A percentile compares a stretch with the other conserved stretches of the same genome.
phyloP scores from a whole-genome alignment of 176 grass and related monocot species.

The Aechmea fasciata region DNA sequence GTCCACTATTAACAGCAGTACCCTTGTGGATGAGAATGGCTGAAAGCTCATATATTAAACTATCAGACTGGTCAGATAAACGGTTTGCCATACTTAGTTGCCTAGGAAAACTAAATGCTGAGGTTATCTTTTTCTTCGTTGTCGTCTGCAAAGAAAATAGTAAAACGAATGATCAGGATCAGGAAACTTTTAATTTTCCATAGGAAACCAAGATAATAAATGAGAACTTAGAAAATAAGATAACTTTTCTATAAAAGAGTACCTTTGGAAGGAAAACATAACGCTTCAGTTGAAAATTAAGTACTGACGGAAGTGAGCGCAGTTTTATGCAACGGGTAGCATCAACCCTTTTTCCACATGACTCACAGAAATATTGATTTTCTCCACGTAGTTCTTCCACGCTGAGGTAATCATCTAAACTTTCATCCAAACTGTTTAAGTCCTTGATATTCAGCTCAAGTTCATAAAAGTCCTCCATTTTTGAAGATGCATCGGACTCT shows the following conservation, averaged over 20 bases:
- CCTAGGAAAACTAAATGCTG: slow-evolving; percentile 82
- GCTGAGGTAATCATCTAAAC: slow-evolving; percentile 86
- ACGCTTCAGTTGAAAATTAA: slow-evolving; percentile 95
- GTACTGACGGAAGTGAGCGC: slow-evolving; percentile 62
- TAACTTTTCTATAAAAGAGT: slow-evolving; percentile 9
- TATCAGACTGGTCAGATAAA: slow-evolving; percentile 39
- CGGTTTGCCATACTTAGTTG: slow-evolving; percentile 60
- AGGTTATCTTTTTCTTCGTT: slow-evolving; percentile 95
- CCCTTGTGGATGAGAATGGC: slow-evolving; percentile 99
- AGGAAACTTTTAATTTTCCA: not conserved
- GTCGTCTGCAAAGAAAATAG: slow-evolving; percentile 54
- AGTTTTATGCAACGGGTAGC: slow-evolving; percentile 91
- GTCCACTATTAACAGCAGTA: slow-evolving; percentile 85
- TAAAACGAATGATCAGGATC: not conserved
- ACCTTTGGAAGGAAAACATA: slow-evolving; percentile 97
- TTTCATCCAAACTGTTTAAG: slow-evolving; percentile 81
- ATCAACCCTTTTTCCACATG: slow-evolving; percentile 77
- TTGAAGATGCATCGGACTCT: slow-evolving; percentile 88
- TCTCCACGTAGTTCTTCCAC: slow-evolving; percentile 80
- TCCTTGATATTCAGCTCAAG: slow-evolving; percentile 98
- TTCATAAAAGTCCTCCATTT: slow-evolving; percentile 97
- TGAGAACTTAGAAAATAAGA: slow-evolving; percentile 11
- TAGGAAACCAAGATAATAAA: not conserved
- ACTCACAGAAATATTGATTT: slow-evolving; percentile 86
- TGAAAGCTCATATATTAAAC: slow-evolving; percentile 59